phyloP scores from a whole-genome alignment of 305 asterid species.

The Fraxinus nigra region DNA sequence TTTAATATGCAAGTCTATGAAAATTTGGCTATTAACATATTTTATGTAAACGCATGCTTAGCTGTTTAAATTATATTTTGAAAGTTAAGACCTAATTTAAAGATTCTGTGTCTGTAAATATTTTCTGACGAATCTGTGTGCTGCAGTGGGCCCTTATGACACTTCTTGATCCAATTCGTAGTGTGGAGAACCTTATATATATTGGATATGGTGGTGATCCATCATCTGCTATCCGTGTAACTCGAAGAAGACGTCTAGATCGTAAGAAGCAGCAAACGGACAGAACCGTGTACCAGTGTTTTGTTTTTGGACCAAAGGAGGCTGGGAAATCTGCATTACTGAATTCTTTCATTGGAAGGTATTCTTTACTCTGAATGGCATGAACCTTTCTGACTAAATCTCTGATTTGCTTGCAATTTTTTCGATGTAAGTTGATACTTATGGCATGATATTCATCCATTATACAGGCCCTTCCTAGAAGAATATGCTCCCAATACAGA shows the following conservation, averaged over 20 bases:
- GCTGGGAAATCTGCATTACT: conserved; percentile 86
- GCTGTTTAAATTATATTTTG: not conserved
- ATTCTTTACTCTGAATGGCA: conserved; percentile 15
- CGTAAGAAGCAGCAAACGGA: conserved; percentile 90
- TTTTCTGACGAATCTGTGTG: conserved; percentile 19
- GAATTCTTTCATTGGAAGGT: conserved; percentile 83
- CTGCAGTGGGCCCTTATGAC: conserved; percentile 96
- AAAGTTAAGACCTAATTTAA: conserved; percentile 4
- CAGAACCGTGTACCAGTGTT: conserved; percentile 82
- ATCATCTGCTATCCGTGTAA: conserved; percentile 71
- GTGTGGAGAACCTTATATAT: conserved; percentile 83
- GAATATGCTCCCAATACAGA: conserved; percentile 58
- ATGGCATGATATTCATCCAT: conserved; percentile 19
- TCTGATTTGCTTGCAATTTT: conserved; percentile 17
- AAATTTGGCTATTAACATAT: not conserved
- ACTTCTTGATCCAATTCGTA: conserved; percentile 80
- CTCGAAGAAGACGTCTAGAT: conserved; percentile 86
- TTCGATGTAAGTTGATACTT: conserved; percentile 18
- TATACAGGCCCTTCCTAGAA: conserved; percentile 72
- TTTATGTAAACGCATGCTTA: not conserved
- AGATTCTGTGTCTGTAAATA: conserved; percentile 1
- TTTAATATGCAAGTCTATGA: not conserved
- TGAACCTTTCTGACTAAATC: not conserved
- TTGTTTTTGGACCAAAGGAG: conserved; percentile 90
- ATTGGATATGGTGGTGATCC: conserved; percentile 91